Evolutionary conservation across 1,284 basidiomycete genomes (phyloP), one percentile per base, ranked within the genome.

Genomic region (Volvariella surrecta): DNA sequence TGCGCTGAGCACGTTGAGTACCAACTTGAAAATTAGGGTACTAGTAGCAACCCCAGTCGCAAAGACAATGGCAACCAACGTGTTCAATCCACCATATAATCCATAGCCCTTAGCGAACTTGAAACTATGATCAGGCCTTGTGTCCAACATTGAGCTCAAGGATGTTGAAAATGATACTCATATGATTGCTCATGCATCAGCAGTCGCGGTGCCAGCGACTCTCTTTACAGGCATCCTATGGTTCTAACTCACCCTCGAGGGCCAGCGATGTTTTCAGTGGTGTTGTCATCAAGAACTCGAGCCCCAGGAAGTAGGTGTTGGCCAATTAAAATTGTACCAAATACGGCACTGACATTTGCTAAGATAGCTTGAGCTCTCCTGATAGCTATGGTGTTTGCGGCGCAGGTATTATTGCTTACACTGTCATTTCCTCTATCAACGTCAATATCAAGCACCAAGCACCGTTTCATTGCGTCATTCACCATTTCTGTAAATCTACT

Each of bases 401-500:
- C 22, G 50, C 53, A 31, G 62, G 62, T 50, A 60, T 66, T 32
- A 63, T 67, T 45, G 63, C 64, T 7, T 66, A 68, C 55, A 67
- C 64, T 17, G 52, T 61, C 44, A 61, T 59, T 34, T 39, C 63
- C 11, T 61, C 64, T 17, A 65, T 62, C 45, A 63, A 66, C 51
- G 63, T 65, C 37, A 39, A 57, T 52, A 19, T 45, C 9, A 9
- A 19, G n/a, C 2, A 22, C 13, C 10, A 28, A 28, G 17, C 2
- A n/a, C 28, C 16, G 11, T n/a, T 15, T 7, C 18, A 19, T 4
- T 2, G 4, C n/a, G 16, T 31, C 16, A 18, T 40, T 8, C 42
- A 22, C 20, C 17, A 13, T 4, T 8, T 21, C 32, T 20, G n/a
- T 46, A 66, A 62, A 64, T 68, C 47, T 66, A 66, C 55, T 64